Evolutionary conservation across 176 grass and related monocot genomes (phyloP), one percentile per base, ranked within the genome.

Genomic region (Avena atlantica): DNA sequence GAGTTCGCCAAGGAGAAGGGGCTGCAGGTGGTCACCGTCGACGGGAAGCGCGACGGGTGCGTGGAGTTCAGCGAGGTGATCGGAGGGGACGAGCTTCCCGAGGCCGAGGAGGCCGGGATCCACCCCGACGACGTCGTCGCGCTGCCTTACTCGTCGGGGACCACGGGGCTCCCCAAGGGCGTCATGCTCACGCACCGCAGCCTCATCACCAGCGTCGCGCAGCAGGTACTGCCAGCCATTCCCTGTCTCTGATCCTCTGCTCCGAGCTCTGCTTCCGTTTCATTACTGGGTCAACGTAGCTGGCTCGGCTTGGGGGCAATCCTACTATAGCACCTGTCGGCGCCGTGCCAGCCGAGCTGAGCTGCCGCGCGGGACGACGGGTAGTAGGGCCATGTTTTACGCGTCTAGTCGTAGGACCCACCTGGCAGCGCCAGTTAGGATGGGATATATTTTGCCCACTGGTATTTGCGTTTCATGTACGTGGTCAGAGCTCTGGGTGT

Each of bases 101-200:
- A 64, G 20, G 86, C 61, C 47, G 92, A 95, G 3, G 92, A 95
- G 17, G 89, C 49, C 20, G 88, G 85, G 23, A 64, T 98, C 62
- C 84, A 83, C 47, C 86, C 96, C 13, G 84, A 98, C 83, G 93
- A 95, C 60, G 89, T 98, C 19, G 93, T 98, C 45, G 93, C 91
- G 4, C 90, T 98, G 16, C 96, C 93, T 0, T 98, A 98, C 83
- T 98, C 96, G 1, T 95, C 96, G 6, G 96, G 93, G 25, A 98
- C 96, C 74, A 98, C 93, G 2, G 93, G 93, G 0, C 71, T 98
- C 13, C 96, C 96, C 65, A 98, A 98, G 84, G 96, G 96, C 70
- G 93, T 95, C 78, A 98, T 98, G 96, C 93, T 98, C 75, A 98
- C 91, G 8, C 96, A 98, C 91, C 93, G 96, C 85, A 98, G 96